Conservation (phyloP, 306 rosid species). For the Dalbergia cochinchinensis region DNA sequence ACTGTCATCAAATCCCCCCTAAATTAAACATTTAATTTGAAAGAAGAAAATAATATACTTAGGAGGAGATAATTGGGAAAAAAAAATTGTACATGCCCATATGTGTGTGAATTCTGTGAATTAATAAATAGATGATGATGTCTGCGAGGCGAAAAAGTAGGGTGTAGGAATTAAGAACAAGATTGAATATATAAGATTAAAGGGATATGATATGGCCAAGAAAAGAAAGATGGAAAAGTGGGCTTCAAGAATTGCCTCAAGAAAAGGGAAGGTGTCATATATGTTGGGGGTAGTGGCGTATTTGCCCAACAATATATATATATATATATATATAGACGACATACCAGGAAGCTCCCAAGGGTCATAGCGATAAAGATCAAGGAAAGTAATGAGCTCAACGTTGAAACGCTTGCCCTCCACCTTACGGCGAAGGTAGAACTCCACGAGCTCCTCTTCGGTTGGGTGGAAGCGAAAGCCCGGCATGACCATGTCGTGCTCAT, state of each 20-base stretch:
- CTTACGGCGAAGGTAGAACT: slow-evolving; percentile 99
- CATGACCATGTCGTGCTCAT: slow-evolving; percentile 96
- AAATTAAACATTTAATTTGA: background rate
- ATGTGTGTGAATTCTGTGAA: no score
- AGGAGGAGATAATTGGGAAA: no score
- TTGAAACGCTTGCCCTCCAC: slow-evolving; percentile 99
- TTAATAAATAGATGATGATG: no score
- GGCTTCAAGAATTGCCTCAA: slow-evolving; percentile 46
- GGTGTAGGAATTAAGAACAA: background rate
- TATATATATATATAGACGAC: background rate
- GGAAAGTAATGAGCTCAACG: slow-evolving; percentile 97
- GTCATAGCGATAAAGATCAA: slow-evolving; percentile 99
- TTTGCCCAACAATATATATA: no score
- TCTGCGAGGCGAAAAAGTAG: no score
- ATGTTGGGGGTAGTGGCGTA: no score
- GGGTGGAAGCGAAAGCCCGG: slow-evolving; percentile 99
- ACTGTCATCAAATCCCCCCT: no score
- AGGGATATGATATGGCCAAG: background rate
- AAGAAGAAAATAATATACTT: no score
- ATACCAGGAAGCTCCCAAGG: slow-evolving; percentile 99
- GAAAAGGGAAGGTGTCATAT: slow-evolving; percentile 41
- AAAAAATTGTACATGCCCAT: no score
- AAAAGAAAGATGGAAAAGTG: background rate
- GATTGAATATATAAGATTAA: background rate
- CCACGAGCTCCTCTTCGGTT: slow-evolving; percentile 93